Percentiles rank a stretch among this genome's conserved stretches.
Evolutionary conservation across 257 asterid genomes (phyloP).

Genomic region (Fraxinus americana): DNA sequence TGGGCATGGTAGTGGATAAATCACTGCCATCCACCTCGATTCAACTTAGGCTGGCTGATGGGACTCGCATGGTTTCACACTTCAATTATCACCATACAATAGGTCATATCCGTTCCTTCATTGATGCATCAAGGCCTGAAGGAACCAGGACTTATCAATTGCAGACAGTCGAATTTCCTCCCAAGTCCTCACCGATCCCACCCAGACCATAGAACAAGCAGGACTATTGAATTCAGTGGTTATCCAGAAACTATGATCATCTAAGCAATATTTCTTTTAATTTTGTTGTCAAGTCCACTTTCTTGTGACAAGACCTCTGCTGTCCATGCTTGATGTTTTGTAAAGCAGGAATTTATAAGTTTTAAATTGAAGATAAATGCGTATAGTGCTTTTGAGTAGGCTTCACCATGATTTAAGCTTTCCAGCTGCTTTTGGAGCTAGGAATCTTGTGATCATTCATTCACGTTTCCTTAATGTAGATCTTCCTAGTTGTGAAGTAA

Average conservation of each 20-base stretch:
- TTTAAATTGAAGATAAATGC: conserved; percentile 8
- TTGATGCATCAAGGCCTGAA: conserved; percentile 81
- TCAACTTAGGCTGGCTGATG: conserved; percentile 87
- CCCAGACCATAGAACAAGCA: conserved; percentile 87
- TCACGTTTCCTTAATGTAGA: neutral
- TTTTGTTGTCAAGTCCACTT: neutral
- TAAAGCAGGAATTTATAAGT: neutral
- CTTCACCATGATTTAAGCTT: neutral
- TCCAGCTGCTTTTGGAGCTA: conserved; percentile 23
- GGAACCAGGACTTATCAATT: conserved; percentile 62
- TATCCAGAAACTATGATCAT: conserved; percentile 61
- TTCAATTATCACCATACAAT: conserved; percentile 83
- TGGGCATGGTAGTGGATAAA: conserved; percentile 61
- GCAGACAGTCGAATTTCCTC: conserved; percentile 90
- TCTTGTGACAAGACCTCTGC: neutral
- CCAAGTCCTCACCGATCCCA: conserved; percentile 65
- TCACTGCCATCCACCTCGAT: conserved; percentile 89
- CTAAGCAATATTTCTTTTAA: neutral
- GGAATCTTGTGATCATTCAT: conserved; percentile 11
- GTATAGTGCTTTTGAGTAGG: neutral
- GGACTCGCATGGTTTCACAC: conserved; percentile 23
- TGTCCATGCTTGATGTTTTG: neutral
- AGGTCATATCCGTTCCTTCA: conserved; percentile 67
- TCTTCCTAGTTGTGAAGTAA: neutral
- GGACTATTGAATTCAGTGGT: conserved; percentile 89